A percentile compares a stretch with the other conserved stretches of the same genome.
These are phyloP conservation scores for Aspergillus carlsbadensis DNA, from an alignment of 495 filamentous ascomycete species.

Conservation along the genomic window DNA sequence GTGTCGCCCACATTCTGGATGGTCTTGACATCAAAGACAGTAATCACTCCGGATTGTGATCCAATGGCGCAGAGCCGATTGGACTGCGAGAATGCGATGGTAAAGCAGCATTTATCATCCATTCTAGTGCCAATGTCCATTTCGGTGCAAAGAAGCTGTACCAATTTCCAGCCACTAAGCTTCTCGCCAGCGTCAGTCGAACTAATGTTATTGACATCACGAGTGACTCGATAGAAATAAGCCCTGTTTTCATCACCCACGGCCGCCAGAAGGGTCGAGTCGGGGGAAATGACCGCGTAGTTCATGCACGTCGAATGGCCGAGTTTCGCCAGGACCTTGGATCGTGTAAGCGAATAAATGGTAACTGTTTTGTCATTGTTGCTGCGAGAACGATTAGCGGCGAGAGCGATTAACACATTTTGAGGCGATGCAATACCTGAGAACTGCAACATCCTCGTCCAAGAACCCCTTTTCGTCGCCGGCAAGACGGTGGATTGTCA, in stretches of 20 bases:
- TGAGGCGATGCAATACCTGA: slow-evolving; percentile 48
- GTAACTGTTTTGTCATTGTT: slow-evolving; percentile 91
- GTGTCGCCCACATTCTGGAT: slow-evolving; percentile 38
- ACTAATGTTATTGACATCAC: slow-evolving; percentile 41
- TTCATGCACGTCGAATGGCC: slow-evolving; percentile 81
- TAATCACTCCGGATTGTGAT: slow-evolving; percentile 70
- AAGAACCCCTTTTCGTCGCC: slow-evolving; percentile 43
- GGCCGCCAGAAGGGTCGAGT: slow-evolving; percentile 75
- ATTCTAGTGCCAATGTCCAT: slow-evolving; percentile 35
- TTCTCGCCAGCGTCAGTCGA: slow-evolving; percentile 42
- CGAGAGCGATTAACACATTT: no score
- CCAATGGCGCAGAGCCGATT: slow-evolving; percentile 67
- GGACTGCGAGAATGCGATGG: slow-evolving; percentile 69
- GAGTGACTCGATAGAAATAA: slow-evolving; percentile 68
- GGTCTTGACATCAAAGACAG: slow-evolving; percentile 59
- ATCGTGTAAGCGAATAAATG: slow-evolving; percentile 68
- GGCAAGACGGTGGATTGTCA: slow-evolving; percentile 63
- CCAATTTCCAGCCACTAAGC: slow-evolving; percentile 41
- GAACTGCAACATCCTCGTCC: slow-evolving; percentile 61
- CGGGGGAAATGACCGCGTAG: slow-evolving; percentile 86
- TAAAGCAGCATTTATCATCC: slow-evolving; percentile 58
- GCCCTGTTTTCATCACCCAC: slow-evolving; percentile 82
- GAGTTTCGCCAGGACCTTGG: slow-evolving; percentile 62
- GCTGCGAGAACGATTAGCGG: slow-evolving; percentile 32
- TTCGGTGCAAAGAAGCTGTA: slow-evolving; percentile 33